A percentile compares a stretch with the other conserved stretches of the same genome.
Conservation (phyloP, 2,329 filamentous ascomycete species). For the Fusarium torulosum region DNA sequence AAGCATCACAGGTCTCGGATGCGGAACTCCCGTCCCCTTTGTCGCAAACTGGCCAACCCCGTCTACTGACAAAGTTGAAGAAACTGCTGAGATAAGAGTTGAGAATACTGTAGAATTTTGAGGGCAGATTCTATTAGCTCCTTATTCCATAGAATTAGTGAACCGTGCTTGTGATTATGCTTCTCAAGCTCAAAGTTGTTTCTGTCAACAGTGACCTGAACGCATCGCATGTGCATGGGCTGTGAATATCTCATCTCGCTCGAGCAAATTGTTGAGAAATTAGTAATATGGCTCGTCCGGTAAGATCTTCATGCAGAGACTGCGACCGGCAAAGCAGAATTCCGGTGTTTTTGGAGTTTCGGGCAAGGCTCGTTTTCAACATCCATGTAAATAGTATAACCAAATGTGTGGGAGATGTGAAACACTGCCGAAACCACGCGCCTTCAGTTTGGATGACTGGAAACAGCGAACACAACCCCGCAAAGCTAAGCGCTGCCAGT, state of each 20-base stretch:
- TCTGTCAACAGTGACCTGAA: not conserved
- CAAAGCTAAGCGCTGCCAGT: constrained; percentile 2
- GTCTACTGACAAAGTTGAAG: not conserved
- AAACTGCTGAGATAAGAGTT: not conserved
- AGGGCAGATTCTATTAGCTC: too few species aligned
- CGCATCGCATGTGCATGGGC: not conserved
- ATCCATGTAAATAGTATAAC: constrained; percentile 34
- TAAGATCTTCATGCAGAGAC: constrained; percentile 1
- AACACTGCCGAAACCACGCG: constrained; percentile 44
- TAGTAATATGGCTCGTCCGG: not conserved
- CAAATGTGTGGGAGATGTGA: constrained; percentile 38
- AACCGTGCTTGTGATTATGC: not conserved
- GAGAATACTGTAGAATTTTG: not conserved
- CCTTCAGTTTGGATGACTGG: constrained; percentile 27
- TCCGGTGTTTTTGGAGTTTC: constrained; percentile 38
- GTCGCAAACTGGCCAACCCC: not conserved
- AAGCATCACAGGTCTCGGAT: constrained; percentile 42
- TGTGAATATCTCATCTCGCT: not conserved
- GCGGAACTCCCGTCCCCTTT: constrained; percentile 41
- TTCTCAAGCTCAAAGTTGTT: not conserved
- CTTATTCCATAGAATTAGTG: not conserved
- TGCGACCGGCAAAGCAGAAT: constrained; percentile 31
- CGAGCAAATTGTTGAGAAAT: not conserved
- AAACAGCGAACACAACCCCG: constrained; percentile 1
- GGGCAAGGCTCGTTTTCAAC: constrained; percentile 33